phyloP scores from a whole-genome alignment of 306 rosid genomes.

The Lathyrus oleraceus region DNA sequence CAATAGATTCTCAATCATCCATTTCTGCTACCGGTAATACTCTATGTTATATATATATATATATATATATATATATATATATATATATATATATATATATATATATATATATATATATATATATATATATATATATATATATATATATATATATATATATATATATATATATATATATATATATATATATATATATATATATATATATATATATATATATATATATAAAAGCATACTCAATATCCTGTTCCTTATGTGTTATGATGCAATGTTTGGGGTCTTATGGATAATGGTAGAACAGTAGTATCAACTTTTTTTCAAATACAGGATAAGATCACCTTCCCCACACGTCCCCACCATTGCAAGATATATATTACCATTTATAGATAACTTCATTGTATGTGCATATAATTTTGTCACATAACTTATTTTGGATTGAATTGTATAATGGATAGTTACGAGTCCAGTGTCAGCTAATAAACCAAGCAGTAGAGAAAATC shows the following conservation, averaged over 20 bases:
- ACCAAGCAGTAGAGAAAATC: slow-evolving; percentile 47
- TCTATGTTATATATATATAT: not conserved
- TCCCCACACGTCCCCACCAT: not conserved
- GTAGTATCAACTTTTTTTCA: slow-evolving; percentile 8
- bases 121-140: too few relatives aligned
- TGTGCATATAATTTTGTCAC: slow-evolving; percentile 6
- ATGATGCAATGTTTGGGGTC: slow-evolving; percentile 1
- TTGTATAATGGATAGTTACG: slow-evolving; percentile 41
- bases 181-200: too few relatives aligned
- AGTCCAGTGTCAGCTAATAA: slow-evolving; percentile 72
- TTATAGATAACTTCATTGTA: slow-evolving; percentile 10
- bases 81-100: too few relatives aligned
- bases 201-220: too few relatives aligned
- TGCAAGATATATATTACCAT: not conserved
- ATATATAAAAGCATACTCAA: not conserved
- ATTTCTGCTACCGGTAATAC: slow-evolving; percentile 51
- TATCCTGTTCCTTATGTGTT: not conserved
- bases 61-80: not conserved
- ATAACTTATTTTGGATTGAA: slow-evolving; percentile 21
- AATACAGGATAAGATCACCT: not conserved
- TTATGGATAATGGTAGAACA: not conserved
- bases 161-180: too few relatives aligned
- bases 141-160: too few relatives aligned
- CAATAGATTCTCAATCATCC: slow-evolving; percentile 80
- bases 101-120: too few relatives aligned